Evolutionary conservation across 2,329 filamentous ascomycete genomes (phyloP).

Genomic region (Macrophomina tecta): DNA sequence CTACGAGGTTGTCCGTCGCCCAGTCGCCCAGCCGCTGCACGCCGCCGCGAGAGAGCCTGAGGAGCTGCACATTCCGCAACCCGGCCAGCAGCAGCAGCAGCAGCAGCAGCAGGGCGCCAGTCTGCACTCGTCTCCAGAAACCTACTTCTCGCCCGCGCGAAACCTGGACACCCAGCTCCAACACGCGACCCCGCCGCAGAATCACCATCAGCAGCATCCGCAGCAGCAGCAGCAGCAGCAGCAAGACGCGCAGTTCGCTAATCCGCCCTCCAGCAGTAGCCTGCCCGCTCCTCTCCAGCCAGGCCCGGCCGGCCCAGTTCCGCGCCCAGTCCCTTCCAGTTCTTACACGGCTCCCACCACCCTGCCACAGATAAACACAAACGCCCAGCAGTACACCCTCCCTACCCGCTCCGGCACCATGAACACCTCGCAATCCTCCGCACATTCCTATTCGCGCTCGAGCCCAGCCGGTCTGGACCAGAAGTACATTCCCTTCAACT

Average conservation of each 20-base stretch:
- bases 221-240: conserved; percentile 36
- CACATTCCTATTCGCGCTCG: conserved; percentile 75
- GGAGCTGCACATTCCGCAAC: conserved; percentile 60
- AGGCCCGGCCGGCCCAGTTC: conserved; percentile 49
- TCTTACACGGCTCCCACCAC: conserved; percentile 63
- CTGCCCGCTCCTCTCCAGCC: conserved; percentile 67
- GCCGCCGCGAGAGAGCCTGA: conserved; percentile 53
- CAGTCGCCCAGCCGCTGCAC: conserved; percentile 47
- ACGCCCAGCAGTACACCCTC: conserved; percentile 65
- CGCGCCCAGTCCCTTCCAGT: conserved; percentile 59
- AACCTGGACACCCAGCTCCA: conserved; percentile 59
- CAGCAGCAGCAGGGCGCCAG: conserved; percentile 44
- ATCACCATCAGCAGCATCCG: conserved; percentile 35
- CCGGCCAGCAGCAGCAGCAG: conserved; percentile 45
- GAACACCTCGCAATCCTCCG: conserved; percentile 56
- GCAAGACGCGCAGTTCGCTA: conserved; percentile 53
- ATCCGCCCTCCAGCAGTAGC: conserved; percentile 41
- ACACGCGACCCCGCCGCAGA: conserved; percentile 54
- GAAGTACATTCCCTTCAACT: conserved; percentile 67
- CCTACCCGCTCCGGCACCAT: conserved; percentile 71
- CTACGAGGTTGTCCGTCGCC: conserved; percentile 59
- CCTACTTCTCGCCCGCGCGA: conserved; percentile 47
- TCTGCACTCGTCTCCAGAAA: conserved; percentile 57
- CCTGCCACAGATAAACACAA: conserved; percentile 59
- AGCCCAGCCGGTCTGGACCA: conserved; percentile 73